phyloP scores from a whole-genome alignment of 345 rosid species.

The Fremontodendron californicum region DNA sequence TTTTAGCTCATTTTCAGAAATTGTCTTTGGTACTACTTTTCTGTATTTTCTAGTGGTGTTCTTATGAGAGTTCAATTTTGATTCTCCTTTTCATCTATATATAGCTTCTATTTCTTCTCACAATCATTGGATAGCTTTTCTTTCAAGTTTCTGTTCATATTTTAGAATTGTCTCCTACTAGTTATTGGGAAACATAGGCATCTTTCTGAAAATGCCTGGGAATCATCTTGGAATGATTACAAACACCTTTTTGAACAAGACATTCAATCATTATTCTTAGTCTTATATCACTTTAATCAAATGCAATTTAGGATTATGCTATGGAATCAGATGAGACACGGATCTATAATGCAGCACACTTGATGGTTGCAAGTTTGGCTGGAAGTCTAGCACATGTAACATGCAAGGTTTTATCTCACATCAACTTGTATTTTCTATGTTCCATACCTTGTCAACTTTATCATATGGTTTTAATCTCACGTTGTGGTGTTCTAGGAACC shows the following conservation, averaged over 20 bases:
- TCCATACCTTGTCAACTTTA: background rate
- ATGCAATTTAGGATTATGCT: conserved; percentile 66
- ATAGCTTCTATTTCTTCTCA: background rate
- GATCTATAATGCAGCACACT: conserved; percentile 86
- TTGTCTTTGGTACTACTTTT: background rate
- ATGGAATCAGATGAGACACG: conserved; percentile 91
- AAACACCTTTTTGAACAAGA: background rate
- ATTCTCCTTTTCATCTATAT: background rate
- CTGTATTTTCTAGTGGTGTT: background rate
- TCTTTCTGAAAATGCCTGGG: background rate
- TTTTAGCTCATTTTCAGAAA: background rate
- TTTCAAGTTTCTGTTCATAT: background rate
- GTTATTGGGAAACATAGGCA: background rate
- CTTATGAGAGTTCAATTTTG: background rate
- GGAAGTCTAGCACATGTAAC: conserved; percentile 99
- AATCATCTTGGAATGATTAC: background rate
- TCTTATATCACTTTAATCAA: background rate
- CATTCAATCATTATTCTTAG: background rate
- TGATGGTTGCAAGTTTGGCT: conserved; percentile 99
- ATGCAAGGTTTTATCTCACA: conserved; percentile 67
- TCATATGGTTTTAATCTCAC: conserved; percentile 7
- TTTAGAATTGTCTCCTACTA: background rate
- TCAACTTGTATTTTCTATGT: background rate
- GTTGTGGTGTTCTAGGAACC: conserved; percentile 66
- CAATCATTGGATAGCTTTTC: background rate